phyloP scores from a whole-genome alignment of 805 yeast genomes.

The Wickerhamiella azyma region DNA sequence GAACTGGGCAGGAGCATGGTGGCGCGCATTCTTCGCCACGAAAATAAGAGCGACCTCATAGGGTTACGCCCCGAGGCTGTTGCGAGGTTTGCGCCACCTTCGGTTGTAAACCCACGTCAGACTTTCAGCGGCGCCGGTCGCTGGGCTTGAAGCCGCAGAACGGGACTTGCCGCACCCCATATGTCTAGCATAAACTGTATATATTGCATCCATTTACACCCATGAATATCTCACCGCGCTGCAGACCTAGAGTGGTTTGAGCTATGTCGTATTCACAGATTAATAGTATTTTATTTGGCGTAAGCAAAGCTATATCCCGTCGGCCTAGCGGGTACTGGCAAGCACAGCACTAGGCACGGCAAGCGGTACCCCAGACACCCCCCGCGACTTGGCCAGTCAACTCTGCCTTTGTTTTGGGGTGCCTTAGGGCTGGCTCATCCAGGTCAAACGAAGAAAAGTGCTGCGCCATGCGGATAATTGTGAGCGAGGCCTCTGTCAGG shows the following conservation, averaged over 20 bases:
- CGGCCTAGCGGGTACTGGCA: too few species aligned
- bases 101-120: neutral
- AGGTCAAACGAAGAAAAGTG: conserved; percentile 15
- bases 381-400: conserved; percentile 2
- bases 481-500: conserved; percentile 33
- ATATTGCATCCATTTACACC: too few species aligned
- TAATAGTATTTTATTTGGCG: too few species aligned
- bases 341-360: too few species aligned
- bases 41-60: conserved; percentile 10
- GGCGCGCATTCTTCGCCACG: conserved; percentile 9
- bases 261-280: too few species aligned
- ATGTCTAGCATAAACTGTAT: too few species aligned
- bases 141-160: neutral
- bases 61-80: neutral
- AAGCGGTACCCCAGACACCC: conserved; percentile 5
- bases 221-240: too few species aligned
- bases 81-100: neutral
- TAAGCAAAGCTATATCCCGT: too few species aligned
- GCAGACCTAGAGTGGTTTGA: too few species aligned
- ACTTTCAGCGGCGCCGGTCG: conserved; percentile 2
- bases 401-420: conserved; percentile 1
- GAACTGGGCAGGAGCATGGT: conserved; percentile 6
- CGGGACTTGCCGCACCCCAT: too few species aligned
- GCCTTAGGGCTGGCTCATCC: neutral
- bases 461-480: conserved; percentile 29